Base-by-base conservation (phyloP, 257 asterid species). In the Nyctanthes arbortristis region DNA sequence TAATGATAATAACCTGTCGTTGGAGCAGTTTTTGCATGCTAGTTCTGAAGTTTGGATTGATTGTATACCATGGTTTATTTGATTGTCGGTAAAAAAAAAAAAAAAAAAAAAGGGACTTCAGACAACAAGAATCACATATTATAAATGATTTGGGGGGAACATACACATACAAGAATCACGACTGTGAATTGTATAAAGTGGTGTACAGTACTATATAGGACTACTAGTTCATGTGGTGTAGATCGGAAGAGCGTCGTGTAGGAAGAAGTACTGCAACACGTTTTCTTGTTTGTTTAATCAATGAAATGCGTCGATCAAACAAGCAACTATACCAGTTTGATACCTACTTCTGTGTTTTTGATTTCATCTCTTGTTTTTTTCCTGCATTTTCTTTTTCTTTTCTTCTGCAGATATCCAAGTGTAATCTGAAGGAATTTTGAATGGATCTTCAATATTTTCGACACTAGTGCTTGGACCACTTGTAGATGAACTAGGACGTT, bases 371-470 rank as follows among this genome's bases (percentile, higher is more conserved):
- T 89, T 91, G 72, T 68, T 81, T 93, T 82, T 88, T 75, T 91
- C 97, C 84, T 81, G 92, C 96, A 88, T 75, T 74, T 90, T 93
- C 80, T 84, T 93, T 73, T 88, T 91, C 95, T 93, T 93, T 72
- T 85, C 97, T 69, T 89, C 96, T 0, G 92, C 88, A 7, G 96
- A 79, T 33, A 88, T 85, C 99, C 99, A 91, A 3, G 83, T 69
- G 70, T 93, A 93, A 8, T 84, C 96, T 4, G 86, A 32, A 69
- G 97, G 96, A 64, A 93, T 85, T 14, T 81, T 88, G 70, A 93
- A 93, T 0, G 96, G 91, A 55, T 93, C 97, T 75, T 86, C 91
- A 68, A 73, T 36, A 68, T 81, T 87, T 3, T 93, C 99, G 16
- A 83, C 83, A 83, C 83, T 77, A 78, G 76, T 78, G 79, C 81